These are phyloP conservation scores for Xylariales sp. DNA, from an alignment of 2,329 filamentous ascomycete genomes.

Conservation along the genomic window DNA sequence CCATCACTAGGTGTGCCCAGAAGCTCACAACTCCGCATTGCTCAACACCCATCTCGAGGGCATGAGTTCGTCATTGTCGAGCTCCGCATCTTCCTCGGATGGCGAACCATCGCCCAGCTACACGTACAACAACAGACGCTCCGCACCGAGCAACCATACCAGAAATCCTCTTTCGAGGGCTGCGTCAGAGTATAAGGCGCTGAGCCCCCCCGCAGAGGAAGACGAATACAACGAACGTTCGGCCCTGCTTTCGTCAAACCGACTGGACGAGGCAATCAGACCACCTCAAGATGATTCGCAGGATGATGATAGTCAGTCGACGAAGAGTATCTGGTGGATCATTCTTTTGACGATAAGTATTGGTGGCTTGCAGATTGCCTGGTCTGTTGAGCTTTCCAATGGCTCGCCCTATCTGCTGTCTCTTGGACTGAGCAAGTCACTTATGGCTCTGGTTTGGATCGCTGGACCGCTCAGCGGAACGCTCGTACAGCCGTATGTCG, in stretches of 20 bases:
- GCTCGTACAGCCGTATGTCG: conserved; percentile 77
- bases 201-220: too few relatives aligned
- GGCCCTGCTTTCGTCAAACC: conserved; percentile 38
- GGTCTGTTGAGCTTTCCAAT: conserved; percentile 92
- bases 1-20: too few relatives aligned
- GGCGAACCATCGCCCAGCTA: conserved; percentile 21
- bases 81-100: conserved; percentile 14
- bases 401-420: conserved; percentile 81
- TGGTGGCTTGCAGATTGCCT: conserved; percentile 86
- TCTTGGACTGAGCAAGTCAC: conserved; percentile 74
- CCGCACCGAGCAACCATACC: conserved; percentile 11
- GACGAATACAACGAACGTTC: conserved; percentile 35
- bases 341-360: conserved; percentile 82
- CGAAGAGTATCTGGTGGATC: conserved; percentile 82
- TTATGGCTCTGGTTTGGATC: conserved; percentile 82
- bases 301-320: conserved; percentile 42
- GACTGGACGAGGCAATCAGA: too few relatives aligned
- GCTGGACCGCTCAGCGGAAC: conserved; percentile 75
- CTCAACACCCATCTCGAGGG: conserved; percentile 13
- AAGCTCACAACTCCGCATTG: too few relatives aligned
- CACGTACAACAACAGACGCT: conserved; percentile 16
- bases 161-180: too few relatives aligned
- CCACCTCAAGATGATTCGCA: too few relatives aligned
- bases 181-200: too few relatives aligned
- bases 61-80: conserved; percentile 37